A percentile compares a stretch with the other conserved stretches of the same genome.
phyloP scores from a whole-genome alignment of 352 stramenopile genomes.

The Halophytophthora batemanensis region DNA sequence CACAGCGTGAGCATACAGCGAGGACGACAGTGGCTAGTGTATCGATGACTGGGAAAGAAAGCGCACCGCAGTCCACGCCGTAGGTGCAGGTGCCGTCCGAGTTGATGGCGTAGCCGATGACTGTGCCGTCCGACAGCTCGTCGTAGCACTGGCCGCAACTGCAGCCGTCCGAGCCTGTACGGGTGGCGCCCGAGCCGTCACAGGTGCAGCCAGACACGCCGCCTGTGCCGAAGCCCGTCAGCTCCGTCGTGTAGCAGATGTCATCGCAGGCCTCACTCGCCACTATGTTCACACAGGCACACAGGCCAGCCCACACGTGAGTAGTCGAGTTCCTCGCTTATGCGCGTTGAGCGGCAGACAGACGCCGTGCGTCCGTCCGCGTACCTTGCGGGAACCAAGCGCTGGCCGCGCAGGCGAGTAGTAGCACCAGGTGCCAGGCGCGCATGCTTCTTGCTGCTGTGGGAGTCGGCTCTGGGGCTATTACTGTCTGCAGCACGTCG shows the following conservation, averaged over 20 bases:
- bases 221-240: constrained; percentile 37
- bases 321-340: too few relatives aligned
- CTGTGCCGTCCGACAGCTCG: constrained; percentile 11
- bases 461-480: too few relatives aligned
- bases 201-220: constrained; percentile 29
- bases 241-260: constrained; percentile 37
- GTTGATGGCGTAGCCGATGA: constrained; percentile 31
- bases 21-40: too few relatives aligned
- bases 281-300: constrained; percentile 17
- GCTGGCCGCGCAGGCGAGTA: background rate
- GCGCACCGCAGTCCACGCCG: constrained; percentile 26
- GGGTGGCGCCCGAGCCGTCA: constrained; percentile 19
- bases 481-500: too few relatives aligned
- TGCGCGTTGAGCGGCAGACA: too few relatives aligned
- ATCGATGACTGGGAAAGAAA: too few relatives aligned
- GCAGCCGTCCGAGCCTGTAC: constrained; percentile 23
- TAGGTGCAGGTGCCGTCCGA: constrained; percentile 27
- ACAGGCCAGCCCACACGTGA: background rate
- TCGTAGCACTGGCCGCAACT: constrained; percentile 43
- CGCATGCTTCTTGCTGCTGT: background rate
- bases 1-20: too few relatives aligned
- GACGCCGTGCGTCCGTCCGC: too few relatives aligned
- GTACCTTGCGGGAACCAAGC: background rate
- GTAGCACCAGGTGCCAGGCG: background rate
- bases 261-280: constrained; percentile 21